Conservation (phyloP, 345 rosid species). For the Rubroshorea leprosula region DNA sequence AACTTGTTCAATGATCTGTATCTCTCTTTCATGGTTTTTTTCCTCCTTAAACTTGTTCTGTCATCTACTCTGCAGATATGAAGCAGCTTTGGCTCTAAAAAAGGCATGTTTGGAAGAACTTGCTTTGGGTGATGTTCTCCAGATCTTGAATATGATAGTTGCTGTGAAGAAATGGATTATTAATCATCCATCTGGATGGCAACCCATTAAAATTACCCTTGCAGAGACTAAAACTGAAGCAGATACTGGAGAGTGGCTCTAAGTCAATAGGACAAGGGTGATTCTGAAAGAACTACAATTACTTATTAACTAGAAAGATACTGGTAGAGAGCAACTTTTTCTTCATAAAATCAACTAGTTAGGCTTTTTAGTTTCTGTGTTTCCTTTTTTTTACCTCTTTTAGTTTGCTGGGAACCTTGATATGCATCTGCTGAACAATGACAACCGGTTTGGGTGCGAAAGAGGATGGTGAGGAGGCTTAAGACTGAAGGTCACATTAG, state of each 20-base stretch:
- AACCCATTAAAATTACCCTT: conserved; percentile 52
- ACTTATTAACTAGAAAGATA: not conserved
- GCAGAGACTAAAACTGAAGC: conserved; percentile 29
- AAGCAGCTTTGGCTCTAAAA: conserved; percentile 63
- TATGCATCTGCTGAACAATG: conserved; percentile 6
- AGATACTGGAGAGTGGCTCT: conserved; percentile 16
- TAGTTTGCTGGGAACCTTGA: conserved; percentile 3
- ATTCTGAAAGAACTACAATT: conserved; percentile 4
- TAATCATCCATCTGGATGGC: conserved; percentile 69
- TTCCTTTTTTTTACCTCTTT: not conserved
- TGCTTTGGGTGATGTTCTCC: conserved; percentile 59
- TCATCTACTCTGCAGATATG: conserved; percentile 45
- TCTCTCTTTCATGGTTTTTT: not conserved
- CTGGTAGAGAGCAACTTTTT: not conserved
- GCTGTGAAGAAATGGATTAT: conserved; percentile 62
- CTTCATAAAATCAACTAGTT: conserved; percentile 4
- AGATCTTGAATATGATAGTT: conserved; percentile 58
- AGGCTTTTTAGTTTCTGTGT: not conserved
- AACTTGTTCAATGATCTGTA: not conserved
- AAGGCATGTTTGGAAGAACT: conserved; percentile 52
- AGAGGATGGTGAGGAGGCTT: not conserved
- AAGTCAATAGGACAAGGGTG: conserved; percentile 6
- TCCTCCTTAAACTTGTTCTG: not conserved
- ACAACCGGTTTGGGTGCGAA: not conserved
- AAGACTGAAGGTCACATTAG: not conserved